Base-by-base conservation (phyloP, 108 stramenopile genomes). In the Fragilaria radians region DNA sequence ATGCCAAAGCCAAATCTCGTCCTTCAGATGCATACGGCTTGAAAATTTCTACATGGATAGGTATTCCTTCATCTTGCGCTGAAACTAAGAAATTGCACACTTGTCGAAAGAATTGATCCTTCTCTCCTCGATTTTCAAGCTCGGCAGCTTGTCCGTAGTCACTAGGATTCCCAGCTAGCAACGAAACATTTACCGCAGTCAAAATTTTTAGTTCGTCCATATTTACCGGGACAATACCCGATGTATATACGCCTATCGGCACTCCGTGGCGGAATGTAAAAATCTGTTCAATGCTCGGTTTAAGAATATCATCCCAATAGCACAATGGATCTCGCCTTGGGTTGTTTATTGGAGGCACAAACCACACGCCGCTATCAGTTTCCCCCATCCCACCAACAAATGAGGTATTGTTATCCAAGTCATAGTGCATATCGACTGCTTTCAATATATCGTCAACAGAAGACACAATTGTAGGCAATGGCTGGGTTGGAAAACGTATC, bases 341-440 rank as follows among this genome's bases (percentile, higher is more conserved):
- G 59, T 70, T 62, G 4, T 47, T 11, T 4, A 48, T 46, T 5
- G 52, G 19, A 4, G 59, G 33, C 0, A 52, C 33, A 33, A 74
- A 57, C 61, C 62, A 67, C 0, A 74, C 73, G 47, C 73, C 73
- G 18, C 48, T 54, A 48, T 74, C 73, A 48, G 45, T 33, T 51
- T 74, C 73, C 21, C 73, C 73, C 73, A 74, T 74, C 17, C 73
- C 73, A 29, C 73, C 73, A 26, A 74, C 73, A 63, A 74, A 74
- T 25, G n/a, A 7, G 5, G 23, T 51, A 19, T 7, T 25, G 19
- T 9, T 7, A 18, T 9, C 7, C 9, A 51, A 21, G 24, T 51
- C 23, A 51, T 51, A 51, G 50, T 51, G 50, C 23, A 19, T 9
- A 18, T 51, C 24, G 7, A 51, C 50, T 21, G 50, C 50, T 7